These are phyloP conservation scores for Citrullus mucosospermus DNA, from an alignment of 306 rosid genomes.

Conservation along the genomic window DNA sequence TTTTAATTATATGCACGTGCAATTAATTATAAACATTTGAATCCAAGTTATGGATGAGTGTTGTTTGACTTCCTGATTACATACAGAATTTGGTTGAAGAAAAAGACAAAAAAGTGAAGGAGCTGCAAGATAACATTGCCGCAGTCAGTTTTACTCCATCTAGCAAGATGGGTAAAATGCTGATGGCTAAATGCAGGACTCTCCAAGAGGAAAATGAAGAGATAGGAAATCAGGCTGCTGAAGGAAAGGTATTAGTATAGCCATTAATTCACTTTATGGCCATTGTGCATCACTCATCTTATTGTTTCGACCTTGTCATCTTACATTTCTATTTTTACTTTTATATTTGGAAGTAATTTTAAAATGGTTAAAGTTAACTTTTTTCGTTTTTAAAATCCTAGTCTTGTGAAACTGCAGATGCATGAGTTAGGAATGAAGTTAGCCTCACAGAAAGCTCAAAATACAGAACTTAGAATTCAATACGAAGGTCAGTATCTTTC, in stretches of 20 bases:
- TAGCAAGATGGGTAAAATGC: slow-evolving; percentile 92
- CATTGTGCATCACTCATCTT: not conserved
- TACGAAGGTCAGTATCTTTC: slow-evolving; percentile 60
- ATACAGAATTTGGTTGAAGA: slow-evolving; percentile 76
- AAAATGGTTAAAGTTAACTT: too few relatives aligned
- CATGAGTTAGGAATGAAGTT: slow-evolving; percentile 78
- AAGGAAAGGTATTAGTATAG: slow-evolving; percentile 58
- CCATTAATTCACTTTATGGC: not conserved
- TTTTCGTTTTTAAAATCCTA: too few relatives aligned
- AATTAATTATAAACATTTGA: not conserved
- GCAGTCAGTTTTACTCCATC: slow-evolving; percentile 82
- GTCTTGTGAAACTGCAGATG: slow-evolving; percentile 32
- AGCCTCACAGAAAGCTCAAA: slow-evolving; percentile 71
- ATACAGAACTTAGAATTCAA: slow-evolving; percentile 60
- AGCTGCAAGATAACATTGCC: slow-evolving; percentile 74
- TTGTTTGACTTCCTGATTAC: not conserved
- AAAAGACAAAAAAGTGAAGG: slow-evolving; percentile 74
- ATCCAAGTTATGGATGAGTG: not conserved
- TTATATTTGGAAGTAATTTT: too few relatives aligned
- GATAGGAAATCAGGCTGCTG: slow-evolving; percentile 92
- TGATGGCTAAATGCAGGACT: slow-evolving; percentile 93
- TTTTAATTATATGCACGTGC: not conserved
- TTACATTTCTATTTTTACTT: not conserved
- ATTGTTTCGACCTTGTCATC: not conserved
- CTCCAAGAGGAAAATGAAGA: slow-evolving; percentile 97